Evolutionary conservation across 495 filamentous ascomycete genomes (phyloP).

Genomic region (Hypomontagnella monticulosa): DNA sequence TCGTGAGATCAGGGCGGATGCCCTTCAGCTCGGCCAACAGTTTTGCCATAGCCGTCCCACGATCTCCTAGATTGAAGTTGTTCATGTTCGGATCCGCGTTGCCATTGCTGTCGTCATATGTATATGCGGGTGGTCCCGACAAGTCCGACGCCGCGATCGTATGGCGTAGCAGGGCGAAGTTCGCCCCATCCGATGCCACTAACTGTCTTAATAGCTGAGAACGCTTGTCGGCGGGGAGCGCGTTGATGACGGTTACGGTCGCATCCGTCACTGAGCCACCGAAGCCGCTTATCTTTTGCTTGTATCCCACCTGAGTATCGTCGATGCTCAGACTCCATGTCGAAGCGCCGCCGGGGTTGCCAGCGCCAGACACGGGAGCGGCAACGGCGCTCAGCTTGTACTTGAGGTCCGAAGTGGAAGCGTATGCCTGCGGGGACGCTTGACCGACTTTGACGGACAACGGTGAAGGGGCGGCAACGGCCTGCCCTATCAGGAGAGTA

Average conservation of each 20-base stretch:
- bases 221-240: constrained; percentile 50
- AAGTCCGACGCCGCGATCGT: constrained; percentile 65
- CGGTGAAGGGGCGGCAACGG: constrained; percentile 26
- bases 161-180: constrained; percentile 63
- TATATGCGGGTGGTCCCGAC: constrained; percentile 58
- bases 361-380: constrained; percentile 55
- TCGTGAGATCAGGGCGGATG: constrained; percentile 48
- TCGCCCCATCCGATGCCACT: constrained; percentile 57
- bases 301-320: constrained; percentile 58
- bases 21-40: constrained; percentile 54
- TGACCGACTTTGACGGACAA: constrained; percentile 18
- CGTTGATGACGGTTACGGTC: constrained; percentile 62
- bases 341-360: constrained; percentile 52
- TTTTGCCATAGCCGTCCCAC: constrained; percentile 63
- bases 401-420: constrained; percentile 57
- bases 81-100: constrained; percentile 52
- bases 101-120: constrained; percentile 61
- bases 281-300: constrained; percentile 62
- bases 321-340: constrained; percentile 62
- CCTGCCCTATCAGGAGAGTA: constrained; percentile 32
- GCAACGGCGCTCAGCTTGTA: constrained; percentile 55
- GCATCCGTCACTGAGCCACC: constrained; percentile 66
- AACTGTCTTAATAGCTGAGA: constrained; percentile 58
- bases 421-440: constrained; percentile 48
- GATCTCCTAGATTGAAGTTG: constrained; percentile 59